phyloP scores from a whole-genome alignment of 2,329 filamentous ascomycete species.

The Colletotrichum lentis region DNA sequence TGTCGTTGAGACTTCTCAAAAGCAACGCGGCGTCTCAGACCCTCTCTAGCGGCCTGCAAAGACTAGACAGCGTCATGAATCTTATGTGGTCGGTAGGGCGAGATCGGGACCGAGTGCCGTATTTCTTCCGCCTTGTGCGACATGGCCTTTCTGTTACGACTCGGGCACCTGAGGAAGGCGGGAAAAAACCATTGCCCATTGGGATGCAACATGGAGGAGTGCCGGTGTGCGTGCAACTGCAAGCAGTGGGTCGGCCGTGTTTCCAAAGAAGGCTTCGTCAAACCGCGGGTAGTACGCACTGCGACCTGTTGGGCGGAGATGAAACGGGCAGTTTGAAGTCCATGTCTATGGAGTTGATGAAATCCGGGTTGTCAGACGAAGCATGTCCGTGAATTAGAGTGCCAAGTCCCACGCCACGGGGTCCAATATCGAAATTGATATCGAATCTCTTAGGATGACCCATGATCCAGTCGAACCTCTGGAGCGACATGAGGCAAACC shows the following conservation, averaged over 20 bases:
- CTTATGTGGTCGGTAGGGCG: neutral
- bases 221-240: neutral
- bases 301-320: neutral
- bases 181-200: neutral
- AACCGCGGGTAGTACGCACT: neutral
- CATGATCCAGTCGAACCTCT: neutral
- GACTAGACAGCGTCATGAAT: slow-evolving; percentile 1
- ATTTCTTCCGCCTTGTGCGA: neutral
- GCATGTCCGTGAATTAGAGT: neutral
- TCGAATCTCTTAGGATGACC: neutral
- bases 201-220: too few relatives aligned
- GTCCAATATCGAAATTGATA: neutral
- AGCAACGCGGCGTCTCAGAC: slow-evolving; percentile 27
- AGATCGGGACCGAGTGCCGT: neutral
- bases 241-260: neutral
- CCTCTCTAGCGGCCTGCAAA: neutral
- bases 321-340: too few relatives aligned
- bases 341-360: too few relatives aligned
- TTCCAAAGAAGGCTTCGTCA: neutral
- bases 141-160: neutral
- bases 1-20: slow-evolving; percentile 15
- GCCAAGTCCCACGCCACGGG: too few relatives aligned
- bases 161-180: neutral
- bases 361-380: too few relatives aligned
- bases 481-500: too few relatives aligned